These are phyloP conservation scores for Botrytis elliptica DNA, from an alignment of 2,329 filamentous ascomycete species.

Conservation along the genomic window DNA sequence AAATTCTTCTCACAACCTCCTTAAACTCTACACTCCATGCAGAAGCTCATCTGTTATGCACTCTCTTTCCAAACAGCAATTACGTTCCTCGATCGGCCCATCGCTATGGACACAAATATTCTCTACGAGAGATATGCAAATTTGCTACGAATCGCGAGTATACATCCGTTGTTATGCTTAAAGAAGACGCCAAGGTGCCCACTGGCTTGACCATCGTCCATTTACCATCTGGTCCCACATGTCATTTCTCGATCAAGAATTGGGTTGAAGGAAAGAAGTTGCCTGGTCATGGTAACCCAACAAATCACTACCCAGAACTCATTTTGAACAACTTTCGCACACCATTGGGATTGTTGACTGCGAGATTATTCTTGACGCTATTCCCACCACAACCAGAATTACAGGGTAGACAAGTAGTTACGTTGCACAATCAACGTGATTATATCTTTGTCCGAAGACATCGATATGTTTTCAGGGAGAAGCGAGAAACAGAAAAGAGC, in stretches of 20 bases:
- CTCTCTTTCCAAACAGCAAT: slow-evolving; percentile 74
- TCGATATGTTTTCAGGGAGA: slow-evolving; percentile 90
- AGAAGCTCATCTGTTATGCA: slow-evolving; percentile 74
- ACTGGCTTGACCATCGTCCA: slow-evolving; percentile 81
- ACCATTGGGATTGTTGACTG: slow-evolving; percentile 82
- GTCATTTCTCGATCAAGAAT: slow-evolving; percentile 87
- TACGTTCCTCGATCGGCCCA: slow-evolving; percentile 87
- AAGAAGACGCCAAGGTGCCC: slow-evolving; percentile 85
- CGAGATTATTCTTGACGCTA: slow-evolving; percentile 75
- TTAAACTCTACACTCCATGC: slow-evolving; percentile 85
- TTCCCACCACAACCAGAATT: slow-evolving; percentile 83
- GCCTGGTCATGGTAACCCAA: slow-evolving; percentile 84
- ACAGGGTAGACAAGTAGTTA: slow-evolving; percentile 83
- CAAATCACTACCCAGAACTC: slow-evolving; percentile 85
- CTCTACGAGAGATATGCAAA: slow-evolving; percentile 81
- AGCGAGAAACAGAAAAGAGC: slow-evolving; percentile 80
- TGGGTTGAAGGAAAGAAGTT: slow-evolving; percentile 87
- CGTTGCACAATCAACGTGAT: slow-evolving; percentile 91
- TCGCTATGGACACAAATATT: slow-evolving; percentile 85
- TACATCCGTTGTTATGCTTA: slow-evolving; percentile 79
- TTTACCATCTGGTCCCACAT: slow-evolving; percentile 81
- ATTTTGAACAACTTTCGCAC: slow-evolving; percentile 95
- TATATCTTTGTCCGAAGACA: slow-evolving; percentile 93
- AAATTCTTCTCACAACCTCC: slow-evolving; percentile 88
- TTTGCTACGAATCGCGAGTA: slow-evolving; percentile 82